Evolutionary conservation across 1,139 yeast genomes (phyloP).

Genomic region (Hansenula lynferdii): DNA sequence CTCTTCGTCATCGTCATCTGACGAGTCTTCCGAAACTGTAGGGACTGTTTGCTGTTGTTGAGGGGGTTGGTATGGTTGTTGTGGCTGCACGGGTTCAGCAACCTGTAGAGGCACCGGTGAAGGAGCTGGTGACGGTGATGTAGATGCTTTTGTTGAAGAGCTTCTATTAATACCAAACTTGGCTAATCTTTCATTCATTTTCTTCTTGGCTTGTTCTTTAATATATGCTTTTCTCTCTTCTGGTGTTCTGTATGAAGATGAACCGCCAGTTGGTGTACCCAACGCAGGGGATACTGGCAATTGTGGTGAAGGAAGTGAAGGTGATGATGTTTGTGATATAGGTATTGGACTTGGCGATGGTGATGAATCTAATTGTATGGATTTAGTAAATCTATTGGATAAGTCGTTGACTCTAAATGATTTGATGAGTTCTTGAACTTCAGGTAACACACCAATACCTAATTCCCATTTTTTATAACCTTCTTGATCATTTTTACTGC

Average conservation of each 20-base stretch:
- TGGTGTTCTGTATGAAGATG: slow-evolving; percentile 31
- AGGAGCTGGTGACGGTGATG: slow-evolving; percentile 17
- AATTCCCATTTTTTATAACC: slow-evolving; percentile 66
- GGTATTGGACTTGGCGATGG: slow-evolving; percentile 10
- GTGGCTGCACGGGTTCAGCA: slow-evolving; percentile 1
- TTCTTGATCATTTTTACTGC: slow-evolving; percentile 49
- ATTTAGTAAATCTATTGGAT: slow-evolving; percentile 6
- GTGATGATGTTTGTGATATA: slow-evolving; percentile 10
- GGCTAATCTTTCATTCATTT: slow-evolving; percentile 87
- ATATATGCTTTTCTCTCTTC: slow-evolving; percentile 80
- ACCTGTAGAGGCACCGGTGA: slow-evolving; percentile 18
- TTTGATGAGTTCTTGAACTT: slow-evolving; percentile 60
- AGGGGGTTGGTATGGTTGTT: not conserved
- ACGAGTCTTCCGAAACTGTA: slow-evolving; percentile 6
- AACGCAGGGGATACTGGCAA: slow-evolving; percentile 1
- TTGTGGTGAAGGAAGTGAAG: not conserved
- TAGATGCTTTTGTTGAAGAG: slow-evolving; percentile 19
- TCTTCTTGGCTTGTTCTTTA: slow-evolving; percentile 85
- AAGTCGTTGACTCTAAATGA: slow-evolving; percentile 35
- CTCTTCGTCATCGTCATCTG: slow-evolving; percentile 21
- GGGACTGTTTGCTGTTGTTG: not conserved
- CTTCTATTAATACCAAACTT: slow-evolving; percentile 57
- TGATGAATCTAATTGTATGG: slow-evolving; percentile 7
- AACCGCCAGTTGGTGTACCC: not conserved
- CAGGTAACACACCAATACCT: slow-evolving; percentile 72